phyloP scores from a whole-genome alignment of 2,329 filamentous ascomycete genomes.

The Periconia macrospinosa region DNA sequence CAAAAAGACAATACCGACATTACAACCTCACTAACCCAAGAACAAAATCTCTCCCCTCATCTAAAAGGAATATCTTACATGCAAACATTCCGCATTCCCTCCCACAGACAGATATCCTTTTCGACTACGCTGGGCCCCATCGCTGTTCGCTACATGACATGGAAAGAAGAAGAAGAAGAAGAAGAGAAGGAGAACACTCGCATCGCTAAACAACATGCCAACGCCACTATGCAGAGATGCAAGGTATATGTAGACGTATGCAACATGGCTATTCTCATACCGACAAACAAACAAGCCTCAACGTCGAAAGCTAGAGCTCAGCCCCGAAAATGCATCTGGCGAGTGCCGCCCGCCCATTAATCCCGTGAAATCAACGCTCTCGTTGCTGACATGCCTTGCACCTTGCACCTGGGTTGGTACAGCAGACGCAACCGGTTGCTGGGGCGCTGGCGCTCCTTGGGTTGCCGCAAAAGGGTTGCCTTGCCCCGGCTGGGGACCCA shows the following conservation, averaged over 20 bases:
- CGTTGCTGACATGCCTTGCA: slow-evolving; percentile 61
- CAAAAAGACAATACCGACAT: background rate
- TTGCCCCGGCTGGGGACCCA: slow-evolving; percentile 41
- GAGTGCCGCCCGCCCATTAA: slow-evolving; percentile 71
- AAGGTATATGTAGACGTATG: slow-evolving; percentile 5
- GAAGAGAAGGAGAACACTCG: background rate
- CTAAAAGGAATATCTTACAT: background rate
- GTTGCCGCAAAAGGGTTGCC: slow-evolving; percentile 60
- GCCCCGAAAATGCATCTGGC: slow-evolving; percentile 76
- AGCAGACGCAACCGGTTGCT: slow-evolving; percentile 16
- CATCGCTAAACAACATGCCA: slow-evolving; percentile 3
- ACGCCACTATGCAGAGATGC: slow-evolving; percentile 6
- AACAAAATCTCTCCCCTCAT: background rate
- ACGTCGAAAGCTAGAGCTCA: slow-evolving; percentile 60
- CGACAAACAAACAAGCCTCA: slow-evolving; percentile 9
- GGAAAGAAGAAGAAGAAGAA: background rate
- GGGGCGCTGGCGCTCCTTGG: slow-evolving; percentile 20
- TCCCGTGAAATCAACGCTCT: slow-evolving; percentile 67
- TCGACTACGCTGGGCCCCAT: background rate
- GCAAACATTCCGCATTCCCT: background rate
- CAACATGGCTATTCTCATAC: background rate
- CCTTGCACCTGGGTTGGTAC: slow-evolving; percentile 21
- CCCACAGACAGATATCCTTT: background rate
- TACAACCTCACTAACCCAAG: background rate
- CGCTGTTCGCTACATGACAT: background rate